Conservation (phyloP, 306 rosid species). For the Carpinus fangiana region DNA sequence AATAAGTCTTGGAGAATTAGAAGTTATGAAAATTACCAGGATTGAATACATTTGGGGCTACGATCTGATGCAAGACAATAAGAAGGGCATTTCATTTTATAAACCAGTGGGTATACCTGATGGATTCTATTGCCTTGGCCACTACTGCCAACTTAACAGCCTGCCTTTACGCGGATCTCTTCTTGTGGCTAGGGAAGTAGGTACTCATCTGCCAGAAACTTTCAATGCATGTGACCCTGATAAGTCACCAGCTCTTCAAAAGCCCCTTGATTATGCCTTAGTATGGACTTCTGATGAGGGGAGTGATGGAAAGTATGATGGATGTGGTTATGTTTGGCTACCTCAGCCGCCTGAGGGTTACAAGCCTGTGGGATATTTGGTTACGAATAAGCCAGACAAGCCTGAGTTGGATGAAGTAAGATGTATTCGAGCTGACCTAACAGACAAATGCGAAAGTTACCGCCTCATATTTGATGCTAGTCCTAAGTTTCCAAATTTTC, state of each 20-base stretch:
- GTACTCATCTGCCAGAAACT: constrained; percentile 29
- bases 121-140: constrained; percentile 72
- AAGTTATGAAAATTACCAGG: constrained; percentile 56
- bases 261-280: constrained; percentile 70
- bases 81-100: constrained; percentile 56
- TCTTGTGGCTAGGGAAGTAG: constrained; percentile 70
- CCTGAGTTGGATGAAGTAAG: constrained; percentile 70
- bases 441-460: constrained; percentile 64
- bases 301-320: constrained; percentile 36
- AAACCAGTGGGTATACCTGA: constrained; percentile 71
- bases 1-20: constrained; percentile 69
- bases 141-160: constrained; percentile 65
- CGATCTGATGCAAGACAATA: constrained; percentile 36
- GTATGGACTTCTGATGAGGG: constrained; percentile 63
- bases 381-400: constrained; percentile 55
- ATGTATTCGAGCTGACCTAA: constrained; percentile 78
- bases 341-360: constrained; percentile 87
- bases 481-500: constrained; percentile 30
- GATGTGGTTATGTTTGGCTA: constrained; percentile 69
- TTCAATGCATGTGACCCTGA: constrained; percentile 17
- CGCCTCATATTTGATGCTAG: constrained; percentile 40
- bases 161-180: constrained; percentile 65
- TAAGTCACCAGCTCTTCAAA: constrained; percentile 50
- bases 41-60: constrained; percentile 67
- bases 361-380: constrained; percentile 70